A percentile compares a stretch with the other conserved stretches of the same genome.
phyloP scores from a whole-genome alignment of 208 protist genomes.

The Kentomonas sorsogonicus region DNA sequence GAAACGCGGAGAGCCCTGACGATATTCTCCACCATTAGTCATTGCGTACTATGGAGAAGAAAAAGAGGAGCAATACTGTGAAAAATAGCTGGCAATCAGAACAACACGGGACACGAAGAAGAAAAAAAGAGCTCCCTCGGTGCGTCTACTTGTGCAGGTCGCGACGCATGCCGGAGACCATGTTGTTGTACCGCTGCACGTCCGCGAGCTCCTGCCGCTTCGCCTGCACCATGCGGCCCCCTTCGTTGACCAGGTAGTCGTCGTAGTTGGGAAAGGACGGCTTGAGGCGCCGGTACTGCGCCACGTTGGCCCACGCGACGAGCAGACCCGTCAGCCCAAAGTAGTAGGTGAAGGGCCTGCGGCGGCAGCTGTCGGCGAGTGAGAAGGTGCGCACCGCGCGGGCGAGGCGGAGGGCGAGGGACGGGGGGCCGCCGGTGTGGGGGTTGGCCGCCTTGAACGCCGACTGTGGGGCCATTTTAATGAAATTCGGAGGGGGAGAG shows the following conservation, averaged over 20 bases:
- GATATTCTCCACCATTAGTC: too few relatives aligned
- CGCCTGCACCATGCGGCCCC: constrained; percentile 44
- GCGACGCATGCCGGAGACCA: constrained; percentile 47
- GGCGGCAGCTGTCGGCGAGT: constrained; percentile 30
- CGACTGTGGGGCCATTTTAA: too few relatives aligned
- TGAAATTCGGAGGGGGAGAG: too few relatives aligned
- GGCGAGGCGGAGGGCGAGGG: constrained; percentile 2
- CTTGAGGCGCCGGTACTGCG: constrained; percentile 41
- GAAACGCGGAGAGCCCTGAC: too few relatives aligned
- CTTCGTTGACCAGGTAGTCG: constrained; percentile 26
- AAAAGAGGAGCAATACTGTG: too few relatives aligned
- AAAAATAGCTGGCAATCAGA: too few relatives aligned
- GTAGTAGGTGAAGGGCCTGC: constrained; percentile 35
- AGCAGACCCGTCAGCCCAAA: constrained; percentile 24
- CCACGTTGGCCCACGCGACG: constrained; percentile 43
- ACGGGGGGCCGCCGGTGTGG: too few relatives aligned
- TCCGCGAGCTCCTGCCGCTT: constrained; percentile 56
- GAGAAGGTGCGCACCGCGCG: constrained; percentile 37
- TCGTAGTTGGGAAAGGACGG: constrained; percentile 50
- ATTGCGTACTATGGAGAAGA: too few relatives aligned
- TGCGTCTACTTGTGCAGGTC: too few relatives aligned
- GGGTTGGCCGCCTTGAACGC: too few relatives aligned
- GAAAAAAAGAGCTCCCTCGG: too few relatives aligned
- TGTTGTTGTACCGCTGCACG: constrained; percentile 48
- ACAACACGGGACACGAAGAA: too few relatives aligned